These are phyloP conservation scores for Lasiodiplodia theobromae DNA, from an alignment of 2,329 filamentous ascomycete genomes.

Conservation along the genomic window DNA sequence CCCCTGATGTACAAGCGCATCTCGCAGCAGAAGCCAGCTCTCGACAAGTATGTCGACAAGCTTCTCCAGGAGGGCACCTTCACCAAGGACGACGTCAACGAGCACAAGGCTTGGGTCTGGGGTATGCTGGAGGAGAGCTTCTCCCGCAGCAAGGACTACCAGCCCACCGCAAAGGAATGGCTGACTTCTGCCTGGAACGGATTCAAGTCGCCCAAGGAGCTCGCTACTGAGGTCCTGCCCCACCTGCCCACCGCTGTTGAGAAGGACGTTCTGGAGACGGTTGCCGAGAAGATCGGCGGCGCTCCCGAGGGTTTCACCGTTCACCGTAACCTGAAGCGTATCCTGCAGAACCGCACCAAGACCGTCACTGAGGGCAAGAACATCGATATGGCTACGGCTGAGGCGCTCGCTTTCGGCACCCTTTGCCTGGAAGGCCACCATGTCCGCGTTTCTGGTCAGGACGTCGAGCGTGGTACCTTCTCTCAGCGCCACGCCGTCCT, in stretches of 20 bases:
- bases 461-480: slow-evolving; percentile 99
- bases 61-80: slow-evolving; percentile 92
- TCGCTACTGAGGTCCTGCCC: slow-evolving; percentile 91
- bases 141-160: slow-evolving; percentile 95
- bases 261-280: slow-evolving; percentile 74
- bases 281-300: slow-evolving; percentile 79
- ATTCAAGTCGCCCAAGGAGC: slow-evolving; percentile 98
- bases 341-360: slow-evolving; percentile 88
- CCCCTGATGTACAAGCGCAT: slow-evolving; percentile 99
- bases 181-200: slow-evolving; percentile 98
- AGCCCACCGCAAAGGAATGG: slow-evolving; percentile 97
- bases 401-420: slow-evolving; percentile 92
- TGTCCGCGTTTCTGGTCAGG: slow-evolving; percentile 96
- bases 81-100: slow-evolving; percentile 95
- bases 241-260: slow-evolving; percentile 88
- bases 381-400: slow-evolving; percentile 97
- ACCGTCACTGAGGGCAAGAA: slow-evolving; percentile 88
- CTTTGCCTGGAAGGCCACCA: slow-evolving; percentile 94
- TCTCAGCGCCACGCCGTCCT: slow-evolving; percentile 97
- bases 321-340: slow-evolving; percentile 97
- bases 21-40: slow-evolving; percentile 78
- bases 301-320: slow-evolving; percentile 85
- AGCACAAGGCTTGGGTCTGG: slow-evolving; percentile 99
- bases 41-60: slow-evolving; percentile 91
- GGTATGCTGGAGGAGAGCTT: slow-evolving; percentile 99